phyloP scores from a whole-genome alignment of 2,329 filamentous ascomycete species.

The Phoma sp. region DNA sequence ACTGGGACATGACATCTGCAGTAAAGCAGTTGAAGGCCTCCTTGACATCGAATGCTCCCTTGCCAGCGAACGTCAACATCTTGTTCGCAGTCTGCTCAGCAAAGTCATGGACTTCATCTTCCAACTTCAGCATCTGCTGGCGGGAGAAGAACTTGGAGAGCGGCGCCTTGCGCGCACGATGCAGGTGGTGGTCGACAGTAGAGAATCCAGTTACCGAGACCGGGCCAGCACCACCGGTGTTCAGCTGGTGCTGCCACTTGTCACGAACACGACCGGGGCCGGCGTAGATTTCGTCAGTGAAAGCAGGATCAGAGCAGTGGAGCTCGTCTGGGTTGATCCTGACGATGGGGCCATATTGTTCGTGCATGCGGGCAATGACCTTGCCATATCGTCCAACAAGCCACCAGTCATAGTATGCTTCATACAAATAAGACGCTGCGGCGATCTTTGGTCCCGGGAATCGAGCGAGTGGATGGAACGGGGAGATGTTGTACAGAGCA shows the following conservation, averaged over 20 bases:
- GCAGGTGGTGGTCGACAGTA: conserved; percentile 38
- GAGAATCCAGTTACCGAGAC: conserved; percentile 35
- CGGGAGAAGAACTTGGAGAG: conserved; percentile 47
- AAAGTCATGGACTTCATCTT: conserved; percentile 30
- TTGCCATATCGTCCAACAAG: conserved; percentile 41
- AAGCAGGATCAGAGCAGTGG: conserved; percentile 39
- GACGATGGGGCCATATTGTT: conserved; percentile 40
- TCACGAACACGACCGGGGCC: conserved; percentile 29
- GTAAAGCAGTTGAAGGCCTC: conserved; percentile 38
- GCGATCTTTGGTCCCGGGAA: conserved; percentile 42
- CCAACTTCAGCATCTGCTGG: conserved; percentile 35
- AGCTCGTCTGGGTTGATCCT: conserved; percentile 44
- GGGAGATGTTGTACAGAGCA: conserved; percentile 33
- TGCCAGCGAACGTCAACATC: conserved; percentile 27
- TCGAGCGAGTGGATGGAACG: conserved; percentile 29
- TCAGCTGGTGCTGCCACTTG: conserved; percentile 33
- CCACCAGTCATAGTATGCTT: conserved; percentile 39
- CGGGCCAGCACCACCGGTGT: conserved; percentile 34
- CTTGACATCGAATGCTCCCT: conserved; percentile 33
- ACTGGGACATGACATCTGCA: conserved; percentile 36
- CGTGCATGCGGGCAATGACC: conserved; percentile 42
- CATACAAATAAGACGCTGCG: conserved; percentile 34
- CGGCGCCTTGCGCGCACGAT: conserved; percentile 39
- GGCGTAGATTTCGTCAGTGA: conserved; percentile 44
- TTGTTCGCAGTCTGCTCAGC: conserved; percentile 23